Base-by-base conservation (phyloP, 208 protist species). In the Crithidia expoeki region DNA sequence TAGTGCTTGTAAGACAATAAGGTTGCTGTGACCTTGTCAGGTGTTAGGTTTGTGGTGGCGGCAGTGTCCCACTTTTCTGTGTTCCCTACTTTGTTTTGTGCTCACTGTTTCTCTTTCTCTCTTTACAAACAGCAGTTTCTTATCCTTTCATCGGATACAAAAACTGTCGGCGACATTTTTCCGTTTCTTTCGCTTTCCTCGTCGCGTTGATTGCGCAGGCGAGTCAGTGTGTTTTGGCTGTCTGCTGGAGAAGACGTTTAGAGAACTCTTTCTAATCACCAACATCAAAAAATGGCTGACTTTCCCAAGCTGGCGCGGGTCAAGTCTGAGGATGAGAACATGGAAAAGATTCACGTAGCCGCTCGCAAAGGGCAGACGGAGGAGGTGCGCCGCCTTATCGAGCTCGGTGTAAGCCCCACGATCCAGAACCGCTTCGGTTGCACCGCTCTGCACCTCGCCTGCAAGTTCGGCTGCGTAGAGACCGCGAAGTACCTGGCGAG, bases 381-480 rank as follows among this genome's bases (percentile, higher is more conserved):
- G 30, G 81, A 94, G 66, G 83, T 96, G 27, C 75, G 76, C n/a
- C 91, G 89, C 12, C 74, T 96, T 1, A 86, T 96, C 32, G 83
- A 79, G 32, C 68, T 80, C 33, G 91, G 91, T 38, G 68, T 94
- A 21, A 83, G 84, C 62, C 85, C 86, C 19, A 73, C 73, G 27
- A 94, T 94, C 50, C 40, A 72, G n/a, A 96, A 96, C 56, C 88
- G 83, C 47, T 96, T 96, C 65, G 89, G 89, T 33, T 96, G 91
- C 69, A 96, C 91, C 12, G 91, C 88, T 12, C 74, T 96, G 47
- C 91, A 96, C 79, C 76, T 96, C 32, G 88, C 91, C 16, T 94
- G 88, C 69, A 96, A 93, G 80, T 88, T 86, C 57, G 85, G 85
- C 19, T 84, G 89, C 27, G 78, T 94, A 6, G 85, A 88, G 1